Evolutionary conservation across 116 monocot species (phyloP).

Genomic region (Zostera marina): DNA sequence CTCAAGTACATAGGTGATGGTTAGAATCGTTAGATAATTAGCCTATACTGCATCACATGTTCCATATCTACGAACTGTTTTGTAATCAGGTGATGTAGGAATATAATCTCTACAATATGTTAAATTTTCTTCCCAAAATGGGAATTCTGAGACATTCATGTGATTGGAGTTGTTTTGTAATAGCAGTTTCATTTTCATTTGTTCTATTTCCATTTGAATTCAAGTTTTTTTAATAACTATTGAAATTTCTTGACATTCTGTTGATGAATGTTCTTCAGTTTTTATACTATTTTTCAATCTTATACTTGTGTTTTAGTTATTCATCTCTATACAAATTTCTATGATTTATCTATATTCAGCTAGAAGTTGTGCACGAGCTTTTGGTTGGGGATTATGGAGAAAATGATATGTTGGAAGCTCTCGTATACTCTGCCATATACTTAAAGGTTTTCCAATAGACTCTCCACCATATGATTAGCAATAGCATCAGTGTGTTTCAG

Average conservation of each 20-base stretch:
- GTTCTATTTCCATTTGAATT: neutral
- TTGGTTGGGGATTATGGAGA: constrained; percentile 20
- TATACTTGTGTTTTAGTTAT: neutral
- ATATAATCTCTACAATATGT: neutral
- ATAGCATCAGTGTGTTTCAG: neutral
- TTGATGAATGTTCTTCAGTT: neutral
- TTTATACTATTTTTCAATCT: neutral
- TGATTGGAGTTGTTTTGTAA: neutral
- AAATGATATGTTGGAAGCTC: constrained; percentile 40
- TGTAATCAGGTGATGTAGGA: too few relatives aligned
- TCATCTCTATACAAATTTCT: neutral
- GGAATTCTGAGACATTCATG: neutral
- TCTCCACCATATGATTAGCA: neutral
- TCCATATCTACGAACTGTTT: too few relatives aligned
- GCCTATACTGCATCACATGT: too few relatives aligned
- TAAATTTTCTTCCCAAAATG: neutral
- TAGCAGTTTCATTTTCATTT: neutral
- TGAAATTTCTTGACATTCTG: neutral
- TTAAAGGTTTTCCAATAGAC: constrained; percentile 46
- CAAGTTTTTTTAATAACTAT: neutral
- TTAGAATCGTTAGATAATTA: too few relatives aligned
- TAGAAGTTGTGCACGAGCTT: constrained; percentile 55
- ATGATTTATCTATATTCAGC: constrained; percentile 22
- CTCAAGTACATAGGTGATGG: too few relatives aligned
- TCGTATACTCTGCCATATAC: constrained; percentile 66